Percentiles rank a stretch among this genome's conserved stretches.
Evolutionary conservation across 805 yeast genomes (phyloP).

Genomic region (Saturnispora mendoncae): DNA sequence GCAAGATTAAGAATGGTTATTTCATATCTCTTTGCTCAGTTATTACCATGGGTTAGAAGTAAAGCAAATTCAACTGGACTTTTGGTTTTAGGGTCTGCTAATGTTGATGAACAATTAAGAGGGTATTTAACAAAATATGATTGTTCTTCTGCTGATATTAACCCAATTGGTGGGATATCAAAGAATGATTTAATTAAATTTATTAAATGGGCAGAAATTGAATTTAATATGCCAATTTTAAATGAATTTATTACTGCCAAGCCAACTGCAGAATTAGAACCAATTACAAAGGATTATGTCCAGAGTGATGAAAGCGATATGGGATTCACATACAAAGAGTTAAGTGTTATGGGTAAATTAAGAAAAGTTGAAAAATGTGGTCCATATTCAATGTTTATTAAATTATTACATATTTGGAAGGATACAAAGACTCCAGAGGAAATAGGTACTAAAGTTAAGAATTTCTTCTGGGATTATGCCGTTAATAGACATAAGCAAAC

Average conservation of each 20-base stretch:
- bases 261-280: constrained; percentile 97
- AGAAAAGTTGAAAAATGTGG: constrained; percentile 94
- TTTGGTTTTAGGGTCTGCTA: constrained; percentile 89
- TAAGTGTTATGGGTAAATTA: constrained; percentile 81
- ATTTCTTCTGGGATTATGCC: constrained; percentile 89
- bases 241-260: constrained; percentile 77
- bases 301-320: constrained; percentile 96
- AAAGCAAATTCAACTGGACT: constrained; percentile 63
- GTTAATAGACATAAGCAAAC: constrained; percentile 96
- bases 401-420: constrained; percentile 87
- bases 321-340: constrained; percentile 97
- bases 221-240: constrained; percentile 70
- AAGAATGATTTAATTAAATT: constrained; percentile 86
- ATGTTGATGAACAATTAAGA: constrained; percentile 92
- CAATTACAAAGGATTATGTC: constrained; percentile 83
- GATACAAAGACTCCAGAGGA: constrained; percentile 73
- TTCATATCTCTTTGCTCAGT: constrained; percentile 86
- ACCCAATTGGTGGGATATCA: constrained; percentile 98
- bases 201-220: constrained; percentile 64
- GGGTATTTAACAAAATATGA: constrained; percentile 96
- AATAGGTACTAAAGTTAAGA: constrained; percentile 86
- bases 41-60: constrained; percentile 90
- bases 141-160: constrained; percentile 93
- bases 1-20: constrained; percentile 94
- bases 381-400: constrained; percentile 89